Evolutionary conservation across 148 eudicot genomes (phyloP).

Genomic region (Cornus controversa): DNA sequence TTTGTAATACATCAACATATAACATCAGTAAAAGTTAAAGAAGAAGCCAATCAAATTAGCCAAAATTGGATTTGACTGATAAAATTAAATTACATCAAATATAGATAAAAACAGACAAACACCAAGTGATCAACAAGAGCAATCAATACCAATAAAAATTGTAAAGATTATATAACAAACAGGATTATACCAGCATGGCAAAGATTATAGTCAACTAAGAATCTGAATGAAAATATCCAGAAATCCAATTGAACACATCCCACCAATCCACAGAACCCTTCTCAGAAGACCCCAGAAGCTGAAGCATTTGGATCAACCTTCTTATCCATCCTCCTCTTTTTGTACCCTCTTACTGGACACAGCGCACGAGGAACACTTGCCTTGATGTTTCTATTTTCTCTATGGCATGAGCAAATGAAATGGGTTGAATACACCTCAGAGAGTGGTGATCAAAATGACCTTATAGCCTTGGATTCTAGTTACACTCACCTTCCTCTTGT

Average conservation of each 20-base stretch:
- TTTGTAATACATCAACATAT: constrained; percentile 6
- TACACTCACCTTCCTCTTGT: too few species aligned
- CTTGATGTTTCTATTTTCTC: too few species aligned
- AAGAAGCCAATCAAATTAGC: neutral
- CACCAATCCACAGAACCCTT: constrained; percentile 69
- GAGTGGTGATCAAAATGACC: too few species aligned
- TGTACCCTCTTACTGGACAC: constrained; percentile 66
- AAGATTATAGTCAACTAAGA: constrained; percentile 7
- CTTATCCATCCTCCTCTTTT: constrained; percentile 57
- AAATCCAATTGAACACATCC: constrained; percentile 50
- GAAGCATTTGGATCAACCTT: constrained; percentile 32
- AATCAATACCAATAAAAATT: constrained; percentile 1
- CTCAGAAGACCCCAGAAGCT: constrained; percentile 47
- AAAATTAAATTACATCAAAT: neutral
- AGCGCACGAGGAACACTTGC: constrained; percentile 4
- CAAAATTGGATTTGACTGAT: constrained; percentile 1
- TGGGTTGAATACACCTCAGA: too few species aligned
- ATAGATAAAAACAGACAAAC: constrained; percentile 1
- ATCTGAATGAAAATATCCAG: constrained; percentile 40
- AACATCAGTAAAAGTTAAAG: neutral
- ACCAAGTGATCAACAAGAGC: neutral
- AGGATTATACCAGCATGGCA: neutral
- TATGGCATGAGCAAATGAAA: too few species aligned
- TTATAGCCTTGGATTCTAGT: too few species aligned
- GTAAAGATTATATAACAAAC: neutral